Conservation (phyloP, 352 stramenopile genomes). For the Detonula confervacea region DNA sequence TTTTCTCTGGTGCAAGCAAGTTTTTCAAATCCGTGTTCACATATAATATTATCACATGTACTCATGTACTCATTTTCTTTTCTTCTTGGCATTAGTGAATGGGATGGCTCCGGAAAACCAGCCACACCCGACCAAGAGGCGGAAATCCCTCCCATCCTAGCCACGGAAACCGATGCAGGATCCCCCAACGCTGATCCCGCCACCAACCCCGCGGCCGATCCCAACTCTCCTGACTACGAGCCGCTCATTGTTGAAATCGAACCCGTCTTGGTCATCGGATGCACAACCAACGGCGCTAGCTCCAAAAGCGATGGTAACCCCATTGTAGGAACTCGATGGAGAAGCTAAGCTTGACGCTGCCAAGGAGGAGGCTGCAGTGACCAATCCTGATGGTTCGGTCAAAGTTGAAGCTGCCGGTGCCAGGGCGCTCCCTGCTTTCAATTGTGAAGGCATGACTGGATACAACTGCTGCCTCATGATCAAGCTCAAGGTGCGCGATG, state of each 20-base stretch:
- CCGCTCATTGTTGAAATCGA: not conserved
- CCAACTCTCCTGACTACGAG: too few species aligned
- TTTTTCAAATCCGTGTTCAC: too few species aligned
- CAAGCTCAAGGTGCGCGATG: constrained; percentile 14
- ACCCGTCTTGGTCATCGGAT: not conserved
- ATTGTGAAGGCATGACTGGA: constrained; percentile 28
- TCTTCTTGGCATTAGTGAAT: not conserved
- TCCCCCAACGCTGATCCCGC: too few species aligned
- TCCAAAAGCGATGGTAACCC: too few species aligned
- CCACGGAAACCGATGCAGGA: not conserved
- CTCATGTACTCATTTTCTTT: not conserved
- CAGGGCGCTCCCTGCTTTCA: not conserved
- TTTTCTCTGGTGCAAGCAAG: not conserved
- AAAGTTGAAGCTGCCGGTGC: not conserved
- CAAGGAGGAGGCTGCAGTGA: too few species aligned
- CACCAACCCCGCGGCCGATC: too few species aligned
- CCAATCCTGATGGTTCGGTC: not conserved
- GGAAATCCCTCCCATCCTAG: not conserved
- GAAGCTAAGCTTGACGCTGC: not conserved
- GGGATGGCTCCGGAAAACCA: not conserved
- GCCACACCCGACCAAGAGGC: not conserved
- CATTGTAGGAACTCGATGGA: too few species aligned
- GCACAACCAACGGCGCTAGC: not conserved
- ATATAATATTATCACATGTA: too few species aligned
- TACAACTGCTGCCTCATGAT: constrained; percentile 33